Percentiles rank a stretch among this genome's conserved stretches.
Evolutionary conservation across 371 early-diverging fungal species (phyloP).

Genomic region (Dichotomocladium elegans): DNA sequence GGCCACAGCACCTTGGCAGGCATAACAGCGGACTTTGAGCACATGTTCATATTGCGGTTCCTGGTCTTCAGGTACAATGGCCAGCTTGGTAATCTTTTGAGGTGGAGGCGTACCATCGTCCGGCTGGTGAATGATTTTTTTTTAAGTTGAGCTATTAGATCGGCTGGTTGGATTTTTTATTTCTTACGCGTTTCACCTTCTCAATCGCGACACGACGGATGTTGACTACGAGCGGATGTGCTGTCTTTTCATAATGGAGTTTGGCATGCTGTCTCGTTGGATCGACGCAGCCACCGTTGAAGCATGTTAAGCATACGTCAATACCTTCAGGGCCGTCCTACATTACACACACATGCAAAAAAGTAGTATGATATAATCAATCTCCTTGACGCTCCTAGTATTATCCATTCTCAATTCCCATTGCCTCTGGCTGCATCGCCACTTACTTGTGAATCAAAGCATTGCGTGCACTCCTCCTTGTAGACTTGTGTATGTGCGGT

Average conservation of each 20-base stretch:
- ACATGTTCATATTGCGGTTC: constrained; percentile 68
- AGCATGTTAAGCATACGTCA: constrained; percentile 92
- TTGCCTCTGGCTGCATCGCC: not conserved
- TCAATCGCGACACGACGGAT: constrained; percentile 64
- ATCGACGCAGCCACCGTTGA: constrained; percentile 83
- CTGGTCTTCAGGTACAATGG: constrained; percentile 72
- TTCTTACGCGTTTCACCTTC: constrained; percentile 31
- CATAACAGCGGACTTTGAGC: constrained; percentile 66
- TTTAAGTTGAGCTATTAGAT: too few species aligned
- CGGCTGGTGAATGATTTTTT: not conserved
- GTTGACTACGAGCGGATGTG: constrained; percentile 82
- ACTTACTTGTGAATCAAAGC: constrained; percentile 84
- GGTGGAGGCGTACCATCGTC: constrained; percentile 59
- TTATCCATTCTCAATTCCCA: too few species aligned
- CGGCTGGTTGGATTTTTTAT: not conserved
- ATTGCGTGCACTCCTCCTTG: constrained; percentile 95
- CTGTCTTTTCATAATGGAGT: constrained; percentile 64
- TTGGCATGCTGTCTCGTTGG: constrained; percentile 66
- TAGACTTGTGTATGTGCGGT: constrained; percentile 60
- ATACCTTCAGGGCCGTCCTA: constrained; percentile 74
- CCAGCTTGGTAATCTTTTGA: constrained; percentile 86
- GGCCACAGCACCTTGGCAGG: constrained; percentile 52
- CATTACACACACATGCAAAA: not conserved
- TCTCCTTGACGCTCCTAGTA: too few species aligned
- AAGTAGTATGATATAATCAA: not conserved